Percentiles rank a stretch among this genome's conserved stretches.
These are phyloP conservation scores for Lepidium sativum DNA, from an alignment of 345 rosid species.

Conservation along the genomic window DNA sequence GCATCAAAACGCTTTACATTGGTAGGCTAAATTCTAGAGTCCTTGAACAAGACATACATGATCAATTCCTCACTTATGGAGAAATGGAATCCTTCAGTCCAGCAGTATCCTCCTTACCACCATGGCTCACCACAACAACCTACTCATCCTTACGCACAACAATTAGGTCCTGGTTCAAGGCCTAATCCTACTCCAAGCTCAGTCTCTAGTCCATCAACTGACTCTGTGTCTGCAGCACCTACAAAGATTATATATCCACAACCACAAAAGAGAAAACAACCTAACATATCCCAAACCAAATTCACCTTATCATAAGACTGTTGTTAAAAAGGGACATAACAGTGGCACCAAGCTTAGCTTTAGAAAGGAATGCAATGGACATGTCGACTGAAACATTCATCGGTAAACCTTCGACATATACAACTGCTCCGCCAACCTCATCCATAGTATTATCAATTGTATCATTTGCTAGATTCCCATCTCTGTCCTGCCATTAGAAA, in stretches of 20 bases:
- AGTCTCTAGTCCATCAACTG: conserved; percentile 10
- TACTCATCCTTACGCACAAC: conserved; percentile 34
- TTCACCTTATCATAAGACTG: not conserved
- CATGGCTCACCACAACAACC: conserved; percentile 34
- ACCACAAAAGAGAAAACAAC: not conserved
- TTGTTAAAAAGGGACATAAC: not conserved
- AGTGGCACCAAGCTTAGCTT: conserved; percentile 39
- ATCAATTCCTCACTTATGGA: conserved; percentile 76
- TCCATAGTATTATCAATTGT: conserved; percentile 84
- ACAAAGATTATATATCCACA: not conserved
- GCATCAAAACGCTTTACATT: conserved; percentile 77
- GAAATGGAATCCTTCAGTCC: conserved; percentile 80
- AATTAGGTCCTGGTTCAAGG: conserved; percentile 22
- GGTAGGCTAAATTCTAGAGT: conserved; percentile 85
- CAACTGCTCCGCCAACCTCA: conserved; percentile 71
- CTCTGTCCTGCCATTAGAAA: conserved; percentile 48
- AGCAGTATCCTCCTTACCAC: conserved; percentile 48
- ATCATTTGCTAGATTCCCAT: conserved; percentile 64
- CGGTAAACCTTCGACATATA: conserved; percentile 51
- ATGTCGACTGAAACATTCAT: conserved; percentile 79
- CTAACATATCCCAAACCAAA: not conserved
- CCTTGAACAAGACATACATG: conserved; percentile 75
- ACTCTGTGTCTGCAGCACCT: not conserved
- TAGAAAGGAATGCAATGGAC: conserved; percentile 67
- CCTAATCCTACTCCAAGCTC: conserved; percentile 11